Conservation (phyloP, 2,329 filamentous ascomycete genomes). For the Rhinocladiella similis region DNA sequence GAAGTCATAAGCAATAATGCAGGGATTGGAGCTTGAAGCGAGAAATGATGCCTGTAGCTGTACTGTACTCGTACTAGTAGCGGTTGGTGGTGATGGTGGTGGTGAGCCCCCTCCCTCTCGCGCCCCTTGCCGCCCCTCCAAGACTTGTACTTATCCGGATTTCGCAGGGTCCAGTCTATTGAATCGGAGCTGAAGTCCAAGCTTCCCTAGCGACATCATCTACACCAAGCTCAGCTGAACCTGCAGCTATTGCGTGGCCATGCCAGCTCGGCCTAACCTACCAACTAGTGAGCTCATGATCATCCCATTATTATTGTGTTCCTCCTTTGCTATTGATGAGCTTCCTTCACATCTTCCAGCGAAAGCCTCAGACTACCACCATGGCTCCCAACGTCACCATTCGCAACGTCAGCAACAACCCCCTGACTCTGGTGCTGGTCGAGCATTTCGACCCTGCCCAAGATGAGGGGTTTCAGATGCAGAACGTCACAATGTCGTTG, state of each 20-base stretch:
- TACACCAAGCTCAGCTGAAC: not conserved
- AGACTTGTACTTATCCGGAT: not conserved
- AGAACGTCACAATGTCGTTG: slow-evolving; percentile 36
- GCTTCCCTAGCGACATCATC: not conserved
- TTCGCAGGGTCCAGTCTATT: not conserved
- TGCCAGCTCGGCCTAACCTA: too few relatives aligned
- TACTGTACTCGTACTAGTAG: too few relatives aligned
- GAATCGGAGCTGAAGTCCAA: not conserved
- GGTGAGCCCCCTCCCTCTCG: too few relatives aligned
- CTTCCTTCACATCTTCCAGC: not conserved
- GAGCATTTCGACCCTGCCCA: slow-evolving; percentile 66
- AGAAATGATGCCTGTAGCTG: too few relatives aligned
- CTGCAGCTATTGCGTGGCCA: not conserved
- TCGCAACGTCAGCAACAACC: slow-evolving; percentile 75
- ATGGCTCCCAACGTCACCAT: slow-evolving; percentile 62
- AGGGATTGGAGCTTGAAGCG: too few relatives aligned
- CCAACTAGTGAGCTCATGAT: not conserved
- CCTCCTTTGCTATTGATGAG: not conserved
- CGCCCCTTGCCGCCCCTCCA: too few relatives aligned
- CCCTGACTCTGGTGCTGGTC: slow-evolving; percentile 70
- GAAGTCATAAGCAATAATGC: too few relatives aligned
- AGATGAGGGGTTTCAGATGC: slow-evolving; percentile 31
- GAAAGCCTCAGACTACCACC: not conserved
- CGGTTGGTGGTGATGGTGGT: too few relatives aligned
- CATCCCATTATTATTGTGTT: not conserved